Base-by-base conservation (phyloP, 2,329 filamentous ascomycete genomes). In the Eurotiales sp. region DNA sequence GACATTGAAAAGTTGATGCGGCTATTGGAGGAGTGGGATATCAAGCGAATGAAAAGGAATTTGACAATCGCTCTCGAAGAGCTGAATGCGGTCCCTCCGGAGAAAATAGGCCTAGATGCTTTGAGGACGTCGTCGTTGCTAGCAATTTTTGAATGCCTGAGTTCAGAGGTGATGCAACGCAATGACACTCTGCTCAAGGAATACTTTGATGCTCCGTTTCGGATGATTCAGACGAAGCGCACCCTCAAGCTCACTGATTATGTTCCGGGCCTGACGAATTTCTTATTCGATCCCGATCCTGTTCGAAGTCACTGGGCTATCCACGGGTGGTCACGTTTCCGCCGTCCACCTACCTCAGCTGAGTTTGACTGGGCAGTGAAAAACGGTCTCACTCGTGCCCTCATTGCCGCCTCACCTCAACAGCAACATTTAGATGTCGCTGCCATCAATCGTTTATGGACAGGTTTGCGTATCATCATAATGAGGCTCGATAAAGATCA, bases 281-380 rank as follows among this genome's bases (percentile, higher is more conserved):
- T 96, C 60, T 77, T 96, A 2, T 96, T 96, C 63, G 85, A 88
- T 58, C 74, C 81, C 25, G 83, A 92, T 56, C 71, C 76, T 21
- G 72, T 74, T 43, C 82, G 87, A 46, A 77, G 77, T 34, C 72
- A 76, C 37, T 95, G 90, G 79, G 89, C 88, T 1, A 72, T 77
- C 30, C 74, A 78, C 45, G 82, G 84, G 5, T 91, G 87, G 82
- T 76, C 77, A n/a, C 82, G 80, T 34, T 80, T 87, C 56, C 77
- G 80, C 43, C 77, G 82, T 11, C 74, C 78, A 17, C 78, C 95
- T 46, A 83, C 85, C 1, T 75, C 80, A 8, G 78, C 83, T 30
- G 87, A 93, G 57, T 97, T 96, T 64, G 88, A 96, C 39, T 95
- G 88, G 86, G 88, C 88, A 10, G 83, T 96, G 36, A 84, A 85